Percentiles rank a stretch among this genome's conserved stretches.
Evolutionary conservation across 768 basidiomycete genomes (phyloP).

Genomic region (Royoungia palumana): DNA sequence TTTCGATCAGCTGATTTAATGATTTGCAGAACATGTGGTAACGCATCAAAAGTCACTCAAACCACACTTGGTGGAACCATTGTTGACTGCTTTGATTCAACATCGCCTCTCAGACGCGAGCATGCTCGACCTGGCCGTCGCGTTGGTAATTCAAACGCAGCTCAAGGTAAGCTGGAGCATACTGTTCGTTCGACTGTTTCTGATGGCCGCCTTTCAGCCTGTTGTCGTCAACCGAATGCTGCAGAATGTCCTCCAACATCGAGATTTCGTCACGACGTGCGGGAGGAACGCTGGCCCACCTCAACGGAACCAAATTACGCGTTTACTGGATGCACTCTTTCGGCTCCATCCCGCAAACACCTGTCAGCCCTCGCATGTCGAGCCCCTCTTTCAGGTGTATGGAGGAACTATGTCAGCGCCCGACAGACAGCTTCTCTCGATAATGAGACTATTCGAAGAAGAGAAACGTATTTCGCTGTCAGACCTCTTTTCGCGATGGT

Average conservation of each 20-base stretch:
- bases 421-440: slow-evolving; percentile 65
- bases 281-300: slow-evolving; percentile 18
- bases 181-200: background rate
- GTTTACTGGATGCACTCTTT: slow-evolving; percentile 67
- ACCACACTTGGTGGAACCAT: slow-evolving; percentile 64
- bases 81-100: slow-evolving; percentile 62
- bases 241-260: slow-evolving; percentile 72
- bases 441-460: slow-evolving; percentile 76
- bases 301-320: slow-evolving; percentile 46
- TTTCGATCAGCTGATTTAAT: background rate
- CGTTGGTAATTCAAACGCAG: slow-evolving; percentile 37
- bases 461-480: slow-evolving; percentile 65
- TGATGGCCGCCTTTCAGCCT: slow-evolving; percentile 42
- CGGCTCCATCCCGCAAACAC: slow-evolving; percentile 74
- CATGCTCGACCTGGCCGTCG: slow-evolving; percentile 43
- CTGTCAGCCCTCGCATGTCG: slow-evolving; percentile 80
- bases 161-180: slow-evolving; percentile 56
- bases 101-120: slow-evolving; percentile 45
- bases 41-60: slow-evolving; percentile 32
- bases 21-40: slow-evolving; percentile 11
- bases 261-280: slow-evolving; percentile 53
- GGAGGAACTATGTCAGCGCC: slow-evolving; percentile 62
- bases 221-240: slow-evolving; percentile 69
- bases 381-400: slow-evolving; percentile 74
- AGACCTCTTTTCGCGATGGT: slow-evolving; percentile 66